Evolutionary conservation across 805 yeast species (phyloP), one percentile per base, ranked within the genome.

Genomic region (Scheffersomyces spartinae): DNA sequence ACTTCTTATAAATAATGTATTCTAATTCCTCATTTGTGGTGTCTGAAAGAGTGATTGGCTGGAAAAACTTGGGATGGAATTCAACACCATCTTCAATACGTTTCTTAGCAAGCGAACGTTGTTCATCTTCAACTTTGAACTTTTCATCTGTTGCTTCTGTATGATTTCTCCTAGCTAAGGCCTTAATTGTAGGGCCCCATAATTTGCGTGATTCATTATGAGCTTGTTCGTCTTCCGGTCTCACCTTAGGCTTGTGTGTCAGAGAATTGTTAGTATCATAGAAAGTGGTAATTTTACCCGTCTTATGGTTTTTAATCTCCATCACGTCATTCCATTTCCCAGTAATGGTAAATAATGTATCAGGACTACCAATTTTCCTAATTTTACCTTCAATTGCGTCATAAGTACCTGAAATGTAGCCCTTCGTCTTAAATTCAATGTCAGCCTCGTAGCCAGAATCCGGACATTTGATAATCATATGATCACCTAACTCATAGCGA

Each of bases 271-370:
- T 39, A 4, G 91, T 74, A 26, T 60, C 62, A 24, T 34, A 51
- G 4, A 52, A 35, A 5, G 57, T 45, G 31, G 67, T 65, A 29
- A 67, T 55, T 17, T 67, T 56, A 3, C 63, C 62, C 1, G 70
- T 64, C 26, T 48, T 47, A 24, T 64, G 34, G 34, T 73, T 62
- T 43, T 71, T 77, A 25, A 85, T 69, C 29, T 74, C 66, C 69
- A 91, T 75, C 1, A 73, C 59, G 34, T 77, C 95, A 52, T 85
- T 84, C 98, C 98, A 91, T 52, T 91, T 88, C 9, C 98, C 98
- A 7, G 77, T 41, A 19, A 88, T 61, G 38, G 72, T 80, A 44
- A 60, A 84, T 18, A 76, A 48, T 2, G 59, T 59, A 36, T 77
- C 72, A 12, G 71, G 73, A 2, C 63, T 52, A 15, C 61, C 40